These are phyloP conservation scores for Cryoendolithus antarcticus DNA, from an alignment of 2,329 filamentous ascomycete species.

Conservation along the genomic window DNA sequence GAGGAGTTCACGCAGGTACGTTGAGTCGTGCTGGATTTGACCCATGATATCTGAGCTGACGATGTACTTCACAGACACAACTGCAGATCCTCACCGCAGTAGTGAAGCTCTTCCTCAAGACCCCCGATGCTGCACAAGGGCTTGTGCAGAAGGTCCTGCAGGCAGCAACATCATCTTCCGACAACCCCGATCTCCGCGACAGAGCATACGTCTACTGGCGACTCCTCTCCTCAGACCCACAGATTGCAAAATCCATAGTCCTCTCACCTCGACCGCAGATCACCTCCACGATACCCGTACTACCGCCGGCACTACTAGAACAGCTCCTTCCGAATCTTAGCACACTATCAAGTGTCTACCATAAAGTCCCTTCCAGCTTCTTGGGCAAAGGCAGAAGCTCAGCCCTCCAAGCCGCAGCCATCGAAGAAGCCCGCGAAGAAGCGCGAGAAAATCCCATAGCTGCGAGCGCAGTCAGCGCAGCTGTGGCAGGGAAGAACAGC, in stretches of 20 bases:
- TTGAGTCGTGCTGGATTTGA: slow-evolving; percentile 7
- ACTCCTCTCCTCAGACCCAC: slow-evolving; percentile 78
- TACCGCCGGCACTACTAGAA: slow-evolving; percentile 73
- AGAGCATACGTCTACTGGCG: slow-evolving; percentile 98
- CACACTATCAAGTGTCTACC: slow-evolving; percentile 91
- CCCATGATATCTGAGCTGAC: slow-evolving; percentile 1
- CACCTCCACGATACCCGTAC: slow-evolving; percentile 80
- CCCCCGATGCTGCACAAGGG: slow-evolving; percentile 79
- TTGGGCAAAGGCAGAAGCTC: slow-evolving; percentile 90
- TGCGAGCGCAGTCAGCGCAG: slow-evolving; percentile 61
- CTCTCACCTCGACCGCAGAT: slow-evolving; percentile 92
- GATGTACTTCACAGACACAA: slow-evolving; percentile 56
- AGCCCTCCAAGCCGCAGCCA: slow-evolving; percentile 86
- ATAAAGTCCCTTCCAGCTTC: slow-evolving; percentile 97
- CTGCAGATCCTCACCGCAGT: slow-evolving; percentile 93
- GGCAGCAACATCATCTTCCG: slow-evolving; percentile 81
- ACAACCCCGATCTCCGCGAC: slow-evolving; percentile 95
- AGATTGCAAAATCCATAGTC: slow-evolving; percentile 83
- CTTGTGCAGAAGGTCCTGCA: slow-evolving; percentile 93
- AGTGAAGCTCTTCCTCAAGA: slow-evolving; percentile 95
- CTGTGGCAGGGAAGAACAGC: slow-evolving; percentile 34
- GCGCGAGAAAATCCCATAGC: slow-evolving; percentile 89
- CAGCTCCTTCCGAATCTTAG: slow-evolving; percentile 85
- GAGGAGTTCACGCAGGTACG: slow-evolving; percentile 89
- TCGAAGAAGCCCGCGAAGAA: slow-evolving; percentile 89